A percentile compares a stretch with the other conserved stretches of the same genome.
phyloP scores from a whole-genome alignment of 1,139 yeast genomes.

The Candida albicans region DNA sequence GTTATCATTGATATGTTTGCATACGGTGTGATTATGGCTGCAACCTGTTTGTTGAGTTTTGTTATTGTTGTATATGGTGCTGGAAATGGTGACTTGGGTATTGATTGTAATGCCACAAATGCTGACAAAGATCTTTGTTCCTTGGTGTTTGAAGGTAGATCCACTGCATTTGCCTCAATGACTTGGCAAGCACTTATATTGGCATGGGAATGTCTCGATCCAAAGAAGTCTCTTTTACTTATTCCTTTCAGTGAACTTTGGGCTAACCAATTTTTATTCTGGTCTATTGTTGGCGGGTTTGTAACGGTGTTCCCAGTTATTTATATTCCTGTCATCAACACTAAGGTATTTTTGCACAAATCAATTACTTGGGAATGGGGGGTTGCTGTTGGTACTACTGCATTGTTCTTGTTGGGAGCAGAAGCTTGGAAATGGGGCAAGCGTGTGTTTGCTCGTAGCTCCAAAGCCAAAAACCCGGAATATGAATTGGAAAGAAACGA shows the following conservation, averaged over 20 bases:
- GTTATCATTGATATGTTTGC: conserved; percentile 70
- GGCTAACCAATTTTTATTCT: conserved; percentile 76
- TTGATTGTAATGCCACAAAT: conserved; percentile 51
- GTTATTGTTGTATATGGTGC: conserved; percentile 63
- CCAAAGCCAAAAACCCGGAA: conserved; percentile 57
- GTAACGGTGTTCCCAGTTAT: conserved; percentile 77
- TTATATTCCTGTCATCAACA: conserved; percentile 84
- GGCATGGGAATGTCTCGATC: conserved; percentile 89
- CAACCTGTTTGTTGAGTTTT: conserved; percentile 67
- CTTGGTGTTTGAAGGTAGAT: conserved; percentile 74
- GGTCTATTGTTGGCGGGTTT: conserved; percentile 78
- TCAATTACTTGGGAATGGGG: conserved; percentile 88
- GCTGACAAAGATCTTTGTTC: conserved; percentile 43
- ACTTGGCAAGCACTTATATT: conserved; percentile 87
- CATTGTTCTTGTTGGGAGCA: conserved; percentile 57
- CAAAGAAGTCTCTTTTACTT: conserved; percentile 68
- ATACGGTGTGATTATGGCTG: conserved; percentile 76
- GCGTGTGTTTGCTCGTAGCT: conserved; percentile 52
- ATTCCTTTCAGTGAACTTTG: conserved; percentile 80
- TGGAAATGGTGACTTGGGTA: conserved; percentile 70
- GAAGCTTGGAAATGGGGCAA: conserved; percentile 71
- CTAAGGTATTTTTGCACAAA: conserved; percentile 71
- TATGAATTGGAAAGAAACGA: conserved; percentile 57
- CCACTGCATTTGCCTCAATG: conserved; percentile 80
- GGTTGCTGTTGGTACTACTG: conserved; percentile 62